Evolutionary conservation across 176 grass and related monocot genomes (phyloP).

Genomic region (Oryza coarctata): DNA sequence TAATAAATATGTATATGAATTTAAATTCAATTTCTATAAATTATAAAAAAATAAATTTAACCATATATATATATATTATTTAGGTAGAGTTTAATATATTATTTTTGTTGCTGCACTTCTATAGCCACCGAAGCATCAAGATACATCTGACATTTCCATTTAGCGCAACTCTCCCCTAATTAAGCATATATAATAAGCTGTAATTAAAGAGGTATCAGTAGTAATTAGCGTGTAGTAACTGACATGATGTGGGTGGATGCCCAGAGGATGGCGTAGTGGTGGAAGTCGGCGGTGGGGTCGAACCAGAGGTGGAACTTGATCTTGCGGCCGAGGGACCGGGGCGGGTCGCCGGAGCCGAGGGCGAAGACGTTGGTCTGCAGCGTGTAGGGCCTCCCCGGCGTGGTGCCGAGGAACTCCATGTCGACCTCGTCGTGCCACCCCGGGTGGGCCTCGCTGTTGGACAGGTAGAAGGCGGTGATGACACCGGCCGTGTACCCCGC

Average conservation of each 20-base stretch:
- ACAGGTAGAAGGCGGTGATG: constrained; percentile 77
- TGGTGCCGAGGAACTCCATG: constrained; percentile 70
- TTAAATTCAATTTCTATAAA: no score
- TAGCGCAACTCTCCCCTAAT: not conserved
- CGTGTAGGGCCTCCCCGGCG: constrained; percentile 53
- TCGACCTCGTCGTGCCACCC: constrained; percentile 74
- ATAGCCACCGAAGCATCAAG: not conserved
- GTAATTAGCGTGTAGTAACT: no score
- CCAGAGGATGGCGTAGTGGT: constrained; percentile 53
- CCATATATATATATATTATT: no score
- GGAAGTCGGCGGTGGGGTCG: constrained; percentile 47
- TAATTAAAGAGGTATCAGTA: no score
- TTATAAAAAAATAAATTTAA: no score
- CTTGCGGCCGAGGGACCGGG: constrained; percentile 50
- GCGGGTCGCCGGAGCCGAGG: constrained; percentile 57
- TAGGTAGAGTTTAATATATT: no score
- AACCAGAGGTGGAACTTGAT: constrained; percentile 74
- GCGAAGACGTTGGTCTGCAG: constrained; percentile 80
- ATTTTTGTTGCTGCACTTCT: no score
- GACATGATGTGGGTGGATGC: constrained; percentile 31
- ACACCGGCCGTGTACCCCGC: constrained; percentile 71
- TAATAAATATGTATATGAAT: no score
- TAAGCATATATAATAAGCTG: no score
- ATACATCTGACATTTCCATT: not conserved
- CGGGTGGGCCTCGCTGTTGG: constrained; percentile 62